phyloP scores from a whole-genome alignment of 768 basidiomycete genomes.

The Termitomyces sp. region DNA sequence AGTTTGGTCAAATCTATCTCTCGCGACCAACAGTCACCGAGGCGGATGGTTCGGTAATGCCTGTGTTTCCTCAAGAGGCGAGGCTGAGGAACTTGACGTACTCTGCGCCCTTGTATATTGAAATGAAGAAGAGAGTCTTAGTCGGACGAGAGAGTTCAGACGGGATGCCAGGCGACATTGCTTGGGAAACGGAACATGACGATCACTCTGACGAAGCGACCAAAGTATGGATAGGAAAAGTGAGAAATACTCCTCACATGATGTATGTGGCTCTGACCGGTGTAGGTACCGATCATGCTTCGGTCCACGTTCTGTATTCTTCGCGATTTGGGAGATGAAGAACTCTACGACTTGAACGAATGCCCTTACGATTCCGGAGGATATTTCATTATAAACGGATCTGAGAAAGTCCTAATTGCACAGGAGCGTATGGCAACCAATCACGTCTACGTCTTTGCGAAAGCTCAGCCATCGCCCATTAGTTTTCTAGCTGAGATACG shows the following conservation, averaged over 20 bases:
- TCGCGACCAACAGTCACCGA: constrained; percentile 94
- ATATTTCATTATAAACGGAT: constrained; percentile 99
- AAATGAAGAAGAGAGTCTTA: constrained; percentile 85
- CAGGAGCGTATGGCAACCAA: constrained; percentile 99
- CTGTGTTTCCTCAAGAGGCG: constrained; percentile 96
- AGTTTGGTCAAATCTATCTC: constrained; percentile 96
- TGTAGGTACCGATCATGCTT: constrained; percentile 95
- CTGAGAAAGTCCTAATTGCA: constrained; percentile 99
- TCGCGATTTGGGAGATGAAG: constrained; percentile 67
- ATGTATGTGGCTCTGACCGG: background rate
- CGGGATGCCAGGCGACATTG: constrained; percentile 72
- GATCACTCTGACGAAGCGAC: constrained; percentile 57
- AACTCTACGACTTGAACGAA: constrained; percentile 89
- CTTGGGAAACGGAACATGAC: constrained; percentile 71
- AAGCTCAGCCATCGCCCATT: constrained; percentile 93
- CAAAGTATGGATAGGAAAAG: constrained; percentile 96
- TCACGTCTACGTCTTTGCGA: constrained; percentile 98
- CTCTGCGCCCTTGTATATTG: constrained; percentile 91
- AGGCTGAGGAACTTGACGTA: constrained; percentile 93
- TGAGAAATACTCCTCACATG: constrained; percentile 24
- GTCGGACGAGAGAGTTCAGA: constrained; percentile 78
- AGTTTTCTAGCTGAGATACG: constrained; percentile 96
- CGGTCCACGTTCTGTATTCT: constrained; percentile 94
- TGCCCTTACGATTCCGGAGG: constrained; percentile 99
- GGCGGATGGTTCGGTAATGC: constrained; percentile 88